A percentile compares a stretch with the other conserved stretches of the same genome.
Conservation (phyloP, 257 asterid species). For the Solanum medicagineum region DNA sequence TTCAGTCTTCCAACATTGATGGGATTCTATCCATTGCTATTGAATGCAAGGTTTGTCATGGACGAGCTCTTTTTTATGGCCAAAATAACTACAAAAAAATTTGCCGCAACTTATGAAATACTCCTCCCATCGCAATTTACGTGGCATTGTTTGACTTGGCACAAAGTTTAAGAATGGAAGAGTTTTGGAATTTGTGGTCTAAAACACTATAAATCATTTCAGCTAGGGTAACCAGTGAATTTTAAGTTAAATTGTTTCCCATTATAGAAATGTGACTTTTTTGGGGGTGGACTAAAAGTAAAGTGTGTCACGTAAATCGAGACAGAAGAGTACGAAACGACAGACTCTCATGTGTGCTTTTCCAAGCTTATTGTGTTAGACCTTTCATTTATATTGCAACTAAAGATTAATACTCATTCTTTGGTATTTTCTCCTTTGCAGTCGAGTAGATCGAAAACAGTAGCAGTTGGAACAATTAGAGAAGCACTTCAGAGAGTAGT, state of each 20-base stretch:
- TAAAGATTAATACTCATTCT: neutral
- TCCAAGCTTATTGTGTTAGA: neutral
- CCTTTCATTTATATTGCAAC: neutral
- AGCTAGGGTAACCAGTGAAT: neutral
- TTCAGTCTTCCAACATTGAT: slow-evolving; percentile 57
- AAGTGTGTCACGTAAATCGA: neutral
- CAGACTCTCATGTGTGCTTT: neutral
- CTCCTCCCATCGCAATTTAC: neutral
- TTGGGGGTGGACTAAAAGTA: neutral
- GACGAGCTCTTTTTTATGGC: neutral
- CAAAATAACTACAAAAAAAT: neutral
- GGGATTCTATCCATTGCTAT: slow-evolving; percentile 47
- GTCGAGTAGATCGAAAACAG: slow-evolving; percentile 51
- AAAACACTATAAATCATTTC: neutral
- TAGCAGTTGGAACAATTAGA: slow-evolving; percentile 43
- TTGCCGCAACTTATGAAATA: neutral
- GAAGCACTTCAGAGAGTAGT: slow-evolving; percentile 51
- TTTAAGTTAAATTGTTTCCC: neutral
- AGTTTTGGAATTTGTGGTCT: neutral
- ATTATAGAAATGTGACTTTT: neutral
- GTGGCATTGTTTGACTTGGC: neutral
- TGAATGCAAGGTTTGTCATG: slow-evolving; percentile 59
- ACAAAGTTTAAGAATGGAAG: neutral
- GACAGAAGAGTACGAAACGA: neutral
- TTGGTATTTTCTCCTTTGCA: slow-evolving; percentile 21